These are phyloP conservation scores for Candida succiphila DNA, from an alignment of 805 yeast genomes.

Conservation along the genomic window DNA sequence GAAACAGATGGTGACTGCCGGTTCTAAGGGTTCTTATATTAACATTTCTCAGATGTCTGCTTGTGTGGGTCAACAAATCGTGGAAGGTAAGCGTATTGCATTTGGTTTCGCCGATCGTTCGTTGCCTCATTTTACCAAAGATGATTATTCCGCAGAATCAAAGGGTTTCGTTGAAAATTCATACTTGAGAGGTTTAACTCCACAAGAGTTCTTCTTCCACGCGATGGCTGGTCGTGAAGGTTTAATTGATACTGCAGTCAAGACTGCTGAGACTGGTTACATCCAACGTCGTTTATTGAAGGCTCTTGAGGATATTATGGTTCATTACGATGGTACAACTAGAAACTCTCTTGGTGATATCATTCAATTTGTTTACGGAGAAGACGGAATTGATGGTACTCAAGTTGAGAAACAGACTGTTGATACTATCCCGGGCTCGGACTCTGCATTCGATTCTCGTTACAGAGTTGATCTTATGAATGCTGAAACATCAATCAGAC, in stretches of 20 bases:
- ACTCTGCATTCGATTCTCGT: conserved; percentile 68
- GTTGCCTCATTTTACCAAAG: conserved; percentile 95
- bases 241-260: conserved; percentile 97
- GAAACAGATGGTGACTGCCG: conserved; percentile 98
- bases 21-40: conserved; percentile 98
- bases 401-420: conserved; percentile 94
- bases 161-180: conserved; percentile 98
- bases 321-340: conserved; percentile 96
- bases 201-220: conserved; percentile 98
- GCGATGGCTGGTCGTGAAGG: conserved; percentile 99
- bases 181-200: conserved; percentile 92
- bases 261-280: conserved; percentile 98
- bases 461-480: conserved; percentile 84
- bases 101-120: conserved; percentile 96
- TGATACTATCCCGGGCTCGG: conserved; percentile 92
- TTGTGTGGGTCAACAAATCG: conserved; percentile 99
- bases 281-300: conserved; percentile 96
- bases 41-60: conserved; percentile 99
- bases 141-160: conserved; percentile 97
- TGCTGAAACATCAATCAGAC: conserved; percentile 50
- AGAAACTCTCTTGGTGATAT: conserved; percentile 96
- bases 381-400: conserved; percentile 97
- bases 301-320: conserved; percentile 96
- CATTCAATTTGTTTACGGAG: conserved; percentile 95
- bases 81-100: conserved; percentile 98